A percentile compares a stretch with the other conserved stretches of the same genome.
Evolutionary conservation across 2,329 filamentous ascomycete genomes (phyloP).

Genomic region (Aspergillus fumigatiaffinis): DNA sequence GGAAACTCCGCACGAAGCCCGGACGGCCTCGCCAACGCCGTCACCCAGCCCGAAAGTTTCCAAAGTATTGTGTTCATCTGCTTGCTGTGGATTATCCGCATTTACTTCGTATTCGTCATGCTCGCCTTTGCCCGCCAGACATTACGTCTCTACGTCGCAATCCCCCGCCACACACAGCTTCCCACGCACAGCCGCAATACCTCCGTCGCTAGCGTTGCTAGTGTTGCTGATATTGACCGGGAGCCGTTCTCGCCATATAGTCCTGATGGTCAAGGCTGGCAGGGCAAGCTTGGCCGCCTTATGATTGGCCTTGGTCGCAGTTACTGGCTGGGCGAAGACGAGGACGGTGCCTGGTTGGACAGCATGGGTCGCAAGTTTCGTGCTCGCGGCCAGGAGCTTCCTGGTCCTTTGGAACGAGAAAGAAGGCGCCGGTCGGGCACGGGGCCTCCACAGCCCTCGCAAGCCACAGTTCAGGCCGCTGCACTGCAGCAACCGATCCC

Average conservation of each 20-base stretch:
- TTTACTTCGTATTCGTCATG: slow-evolving; percentile 82
- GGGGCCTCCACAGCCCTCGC: slow-evolving; percentile 47
- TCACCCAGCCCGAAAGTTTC: slow-evolving; percentile 63
- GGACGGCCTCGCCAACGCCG: slow-evolving; percentile 57
- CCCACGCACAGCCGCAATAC: slow-evolving; percentile 42
- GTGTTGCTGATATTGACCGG: slow-evolving; percentile 46
- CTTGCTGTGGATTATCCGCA: slow-evolving; percentile 66
- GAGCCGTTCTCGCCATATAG: slow-evolving; percentile 67
- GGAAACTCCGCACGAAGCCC: slow-evolving; percentile 38
- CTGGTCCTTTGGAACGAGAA: slow-evolving; percentile 52
- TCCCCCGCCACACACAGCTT: slow-evolving; percentile 36
- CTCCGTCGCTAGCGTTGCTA: slow-evolving; percentile 47
- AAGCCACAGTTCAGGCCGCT: slow-evolving; percentile 32
- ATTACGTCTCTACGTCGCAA: slow-evolving; percentile 57
- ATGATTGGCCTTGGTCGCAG: slow-evolving; percentile 70
- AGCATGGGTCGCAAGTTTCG: slow-evolving; percentile 60
- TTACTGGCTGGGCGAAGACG: slow-evolving; percentile 74
- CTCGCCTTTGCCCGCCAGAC: slow-evolving; percentile 77
- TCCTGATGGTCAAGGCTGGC: slow-evolving; percentile 74
- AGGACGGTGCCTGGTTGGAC: slow-evolving; percentile 64
- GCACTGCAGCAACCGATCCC: slow-evolving; percentile 31
- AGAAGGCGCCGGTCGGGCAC: slow-evolving; percentile 60
- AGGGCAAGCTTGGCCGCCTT: slow-evolving; percentile 70
- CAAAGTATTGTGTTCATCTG: slow-evolving; percentile 76
- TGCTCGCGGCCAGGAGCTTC: slow-evolving; percentile 40